Percentiles rank a stretch among this genome's conserved stretches.
These are phyloP conservation scores for Nitzschia sp. DNA, from an alignment of 108 stramenopile genomes.

Conservation along the genomic window DNA sequence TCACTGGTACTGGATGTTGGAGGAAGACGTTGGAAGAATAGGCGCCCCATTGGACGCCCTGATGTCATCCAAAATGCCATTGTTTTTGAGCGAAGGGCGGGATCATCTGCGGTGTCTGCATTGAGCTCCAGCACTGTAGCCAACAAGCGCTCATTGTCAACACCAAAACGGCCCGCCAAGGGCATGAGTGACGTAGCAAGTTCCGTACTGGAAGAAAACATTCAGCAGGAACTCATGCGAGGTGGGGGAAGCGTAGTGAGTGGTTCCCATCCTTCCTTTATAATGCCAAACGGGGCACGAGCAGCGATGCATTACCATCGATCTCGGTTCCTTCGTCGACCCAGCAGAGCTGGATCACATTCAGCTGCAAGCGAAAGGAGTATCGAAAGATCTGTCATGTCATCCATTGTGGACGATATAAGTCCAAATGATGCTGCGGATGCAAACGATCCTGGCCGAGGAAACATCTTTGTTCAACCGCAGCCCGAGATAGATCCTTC, in stretches of 20 bases:
- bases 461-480: constrained; percentile 27
- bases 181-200: constrained; percentile 51
- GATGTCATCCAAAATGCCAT: constrained; percentile 41
- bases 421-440: constrained; percentile 63
- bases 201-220: constrained; percentile 31
- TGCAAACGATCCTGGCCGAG: constrained; percentile 51
- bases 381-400: constrained; percentile 27
- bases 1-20: constrained; percentile 42
- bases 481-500: neutral
- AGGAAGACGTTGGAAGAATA: constrained; percentile 41
- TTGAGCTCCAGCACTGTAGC: neutral
- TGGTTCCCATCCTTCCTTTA: neutral
- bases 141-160: neutral
- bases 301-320: constrained; percentile 13
- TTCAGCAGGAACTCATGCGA: constrained; percentile 14
- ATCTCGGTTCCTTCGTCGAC: neutral
- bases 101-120: constrained; percentile 5
- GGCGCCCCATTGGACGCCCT: constrained; percentile 41
- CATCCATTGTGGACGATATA: constrained; percentile 50
- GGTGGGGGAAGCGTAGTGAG: neutral
- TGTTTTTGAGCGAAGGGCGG: constrained; percentile 4
- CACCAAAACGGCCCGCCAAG: constrained; percentile 16
- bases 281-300: neutral
- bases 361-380: constrained; percentile 26
- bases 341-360: constrained; percentile 16